These are phyloP conservation scores for Candida sp. DNA, from an alignment of 1,139 yeast genomes.

Conservation along the genomic window DNA sequence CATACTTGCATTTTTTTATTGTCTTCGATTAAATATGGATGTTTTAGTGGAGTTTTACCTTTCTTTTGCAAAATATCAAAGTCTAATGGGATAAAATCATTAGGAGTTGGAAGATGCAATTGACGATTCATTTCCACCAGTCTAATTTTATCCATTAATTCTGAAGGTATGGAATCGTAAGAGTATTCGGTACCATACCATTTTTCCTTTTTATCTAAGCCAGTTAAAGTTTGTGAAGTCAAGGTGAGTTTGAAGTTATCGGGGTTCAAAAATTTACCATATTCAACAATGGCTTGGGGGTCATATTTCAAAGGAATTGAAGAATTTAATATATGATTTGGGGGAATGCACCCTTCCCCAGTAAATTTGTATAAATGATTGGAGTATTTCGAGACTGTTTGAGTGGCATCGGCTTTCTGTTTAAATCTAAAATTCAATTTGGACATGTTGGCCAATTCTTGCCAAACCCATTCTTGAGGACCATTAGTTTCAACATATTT, in stretches of 20 bases:
- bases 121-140: constrained; percentile 28
- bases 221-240: constrained; percentile 46
- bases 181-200: constrained; percentile 92
- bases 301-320: constrained; percentile 60
- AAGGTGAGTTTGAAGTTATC: constrained; percentile 62
- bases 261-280: constrained; percentile 47
- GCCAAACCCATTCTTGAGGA: constrained; percentile 59
- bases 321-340: constrained; percentile 56
- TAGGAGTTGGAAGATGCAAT: constrained; percentile 64
- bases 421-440: constrained; percentile 57
- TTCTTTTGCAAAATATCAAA: constrained; percentile 55
- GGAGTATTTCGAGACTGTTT: constrained; percentile 55
- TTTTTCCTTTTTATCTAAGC: constrained; percentile 50
- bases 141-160: constrained; percentile 32
- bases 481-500: constrained; percentile 46
- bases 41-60: constrained; percentile 23
- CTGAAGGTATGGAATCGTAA: constrained; percentile 38
- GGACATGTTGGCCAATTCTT: constrained; percentile 46
- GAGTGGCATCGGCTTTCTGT: constrained; percentile 63
- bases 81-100: constrained; percentile 78
- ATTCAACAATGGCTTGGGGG: constrained; percentile 49
- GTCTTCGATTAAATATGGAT: constrained; percentile 38
- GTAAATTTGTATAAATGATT: constrained; percentile 37
- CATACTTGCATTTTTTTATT: constrained; percentile 50
- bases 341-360: constrained; percentile 51